Base-by-base conservation (phyloP, 352 stramenopile genomes). In the Phytophthora tubulina region DNA sequence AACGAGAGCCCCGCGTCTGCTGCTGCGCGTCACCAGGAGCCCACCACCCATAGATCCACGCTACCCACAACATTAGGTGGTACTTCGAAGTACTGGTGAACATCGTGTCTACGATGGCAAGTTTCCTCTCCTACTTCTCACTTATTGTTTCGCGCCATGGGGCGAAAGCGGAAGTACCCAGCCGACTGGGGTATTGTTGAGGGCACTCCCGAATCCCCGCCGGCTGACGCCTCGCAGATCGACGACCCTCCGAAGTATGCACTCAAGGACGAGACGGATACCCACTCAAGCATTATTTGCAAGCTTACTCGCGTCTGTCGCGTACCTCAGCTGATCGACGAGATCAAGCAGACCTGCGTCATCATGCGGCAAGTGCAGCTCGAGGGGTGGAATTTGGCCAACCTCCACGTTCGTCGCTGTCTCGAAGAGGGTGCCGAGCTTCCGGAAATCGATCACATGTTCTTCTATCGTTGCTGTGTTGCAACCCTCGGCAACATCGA, bases 311-410 rank as follows among this genome's bases (percentile, higher is more conserved):
- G 59, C 3, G 17, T 75, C 41, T 67, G 46, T 38, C 21, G 38
- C 6, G 21, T 63, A 15, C 54, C 67, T 41, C 31, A 61, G 11
- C 60, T 75, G 4, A 15, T 56, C 58, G 31, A 67, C 14, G 48
- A 75, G 55, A 70, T 75, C 54, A 46, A 44, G 46, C 21, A 46
- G 10, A 44, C 48, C 46, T 56, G 62, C 13, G 59, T 45, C 14
- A 51, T 50, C 4, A 75, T 75, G 68, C 67, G 67, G 38, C 68
- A 75, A 48, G 62, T 75, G 2, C 68, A 71, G 49, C 50, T 75
- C 14, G 61, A 75, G 41, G 54, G 41, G 13, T 76, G 70, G 60
- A 57, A 76, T 46, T 46, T 76, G 6, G 57, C 61, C 4, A 76
- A 70, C 39, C 51, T 76, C 1, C 70, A 76, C 35, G 53, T 64